phyloP scores from a whole-genome alignment of 345 rosid genomes.

The Salix caprea region DNA sequence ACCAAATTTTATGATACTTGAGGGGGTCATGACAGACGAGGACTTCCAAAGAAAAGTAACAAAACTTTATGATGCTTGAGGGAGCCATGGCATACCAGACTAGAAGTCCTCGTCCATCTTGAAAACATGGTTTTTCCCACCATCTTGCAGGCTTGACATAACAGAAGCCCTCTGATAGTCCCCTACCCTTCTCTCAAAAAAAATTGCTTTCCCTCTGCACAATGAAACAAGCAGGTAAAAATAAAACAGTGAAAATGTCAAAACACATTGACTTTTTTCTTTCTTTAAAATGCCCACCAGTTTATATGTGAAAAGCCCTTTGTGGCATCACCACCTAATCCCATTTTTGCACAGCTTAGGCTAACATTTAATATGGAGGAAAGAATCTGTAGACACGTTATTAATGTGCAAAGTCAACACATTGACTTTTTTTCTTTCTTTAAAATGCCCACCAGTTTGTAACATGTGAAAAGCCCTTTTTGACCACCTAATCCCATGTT shows the following conservation, averaged over 20 bases:
- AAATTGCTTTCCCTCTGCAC: slow-evolving; percentile 75
- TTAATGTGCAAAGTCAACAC: neutral
- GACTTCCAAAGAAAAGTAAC: neutral
- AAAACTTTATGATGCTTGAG: neutral
- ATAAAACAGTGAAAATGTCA: neutral
- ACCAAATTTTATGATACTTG: neutral
- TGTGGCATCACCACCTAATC: neutral
- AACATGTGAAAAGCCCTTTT: too few relatives aligned
- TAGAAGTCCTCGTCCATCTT: slow-evolving; percentile 67
- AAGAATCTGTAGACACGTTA: too few relatives aligned
- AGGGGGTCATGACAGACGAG: neutral
- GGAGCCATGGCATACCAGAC: neutral
- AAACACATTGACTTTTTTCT: neutral
- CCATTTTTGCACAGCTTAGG: neutral
- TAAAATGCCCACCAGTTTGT: neutral
- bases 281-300: neutral
- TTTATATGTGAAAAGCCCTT: too few relatives aligned
- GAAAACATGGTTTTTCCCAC: slow-evolving; percentile 61
- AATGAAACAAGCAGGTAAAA: slow-evolving; percentile 6
- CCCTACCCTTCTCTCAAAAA: slow-evolving; percentile 87
- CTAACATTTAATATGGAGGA: too few relatives aligned
- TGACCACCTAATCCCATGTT: neutral
- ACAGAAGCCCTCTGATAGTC: slow-evolving; percentile 91
- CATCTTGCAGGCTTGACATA: slow-evolving; percentile 67
- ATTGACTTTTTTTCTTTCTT: neutral